These are phyloP conservation scores for Stereum hirsutum DNA, from an alignment of 1,284 basidiomycete genomes.

Conservation along the genomic window DNA sequence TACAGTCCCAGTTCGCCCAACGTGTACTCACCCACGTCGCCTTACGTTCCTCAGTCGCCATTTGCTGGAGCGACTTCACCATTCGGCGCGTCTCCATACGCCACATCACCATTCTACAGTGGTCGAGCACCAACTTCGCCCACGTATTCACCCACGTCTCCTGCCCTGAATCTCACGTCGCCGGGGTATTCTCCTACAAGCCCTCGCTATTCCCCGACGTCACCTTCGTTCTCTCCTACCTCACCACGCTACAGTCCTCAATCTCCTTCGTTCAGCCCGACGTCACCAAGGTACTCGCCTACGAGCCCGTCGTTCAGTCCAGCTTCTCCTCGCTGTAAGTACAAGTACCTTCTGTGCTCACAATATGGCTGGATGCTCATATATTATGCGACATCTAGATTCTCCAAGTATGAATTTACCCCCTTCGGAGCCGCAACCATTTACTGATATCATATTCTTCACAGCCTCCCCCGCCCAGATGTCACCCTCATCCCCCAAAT, in stretches of 20 bases:
- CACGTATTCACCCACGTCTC: slow-evolving; percentile 81
- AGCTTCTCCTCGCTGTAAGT: slow-evolving; percentile 76
- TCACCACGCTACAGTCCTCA: slow-evolving; percentile 76
- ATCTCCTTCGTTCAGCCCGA: slow-evolving; percentile 80
- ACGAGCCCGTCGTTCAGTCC: slow-evolving; percentile 84
- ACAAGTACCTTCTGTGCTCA: slow-evolving; percentile 9
- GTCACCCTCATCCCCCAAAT: slow-evolving; percentile 80
- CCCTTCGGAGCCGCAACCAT: slow-evolving; percentile 36
- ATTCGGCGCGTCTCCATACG: slow-evolving; percentile 70
- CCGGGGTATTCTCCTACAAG: slow-evolving; percentile 86
- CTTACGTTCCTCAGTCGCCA: slow-evolving; percentile 81
- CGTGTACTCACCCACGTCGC: slow-evolving; percentile 82
- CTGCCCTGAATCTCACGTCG: slow-evolving; percentile 70
- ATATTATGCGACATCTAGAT: slow-evolving; percentile 34
- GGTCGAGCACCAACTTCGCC: slow-evolving; percentile 67
- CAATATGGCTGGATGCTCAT: slow-evolving; percentile 16
- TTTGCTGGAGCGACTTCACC: slow-evolving; percentile 77
- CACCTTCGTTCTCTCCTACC: slow-evolving; percentile 81
- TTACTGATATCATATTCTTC: slow-evolving; percentile 27
- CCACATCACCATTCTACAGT: slow-evolving; percentile 76
- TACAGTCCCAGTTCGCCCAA: slow-evolving; percentile 82
- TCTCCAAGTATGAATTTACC: slow-evolving; percentile 60
- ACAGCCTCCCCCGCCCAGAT: slow-evolving; percentile 45
- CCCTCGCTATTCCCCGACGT: slow-evolving; percentile 79
- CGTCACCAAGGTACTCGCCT: slow-evolving; percentile 78